Conservation (phyloP, 2,329 filamentous ascomycete genomes). For the Graphilbum ipis-grandicollis region DNA sequence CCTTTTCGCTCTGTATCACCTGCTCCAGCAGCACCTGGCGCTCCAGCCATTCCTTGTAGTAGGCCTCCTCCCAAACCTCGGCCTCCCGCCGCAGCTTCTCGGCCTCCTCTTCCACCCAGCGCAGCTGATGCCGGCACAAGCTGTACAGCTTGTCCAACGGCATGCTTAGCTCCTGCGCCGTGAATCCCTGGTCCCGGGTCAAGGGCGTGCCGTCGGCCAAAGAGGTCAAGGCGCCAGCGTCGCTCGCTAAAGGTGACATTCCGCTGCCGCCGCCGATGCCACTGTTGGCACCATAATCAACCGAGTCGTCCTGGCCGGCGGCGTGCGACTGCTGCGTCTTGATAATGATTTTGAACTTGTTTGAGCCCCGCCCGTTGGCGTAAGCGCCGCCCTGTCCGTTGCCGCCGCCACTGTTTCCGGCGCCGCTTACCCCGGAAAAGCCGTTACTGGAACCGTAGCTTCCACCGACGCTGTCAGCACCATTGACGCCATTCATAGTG, state of each 20-base stretch:
- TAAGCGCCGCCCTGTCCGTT: not conserved
- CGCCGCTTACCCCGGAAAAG: not conserved
- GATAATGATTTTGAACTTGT: slow-evolving; percentile 45
- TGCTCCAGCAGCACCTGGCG: slow-evolving; percentile 69
- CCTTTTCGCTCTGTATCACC: slow-evolving; percentile 46
- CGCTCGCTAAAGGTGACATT: too few species aligned
- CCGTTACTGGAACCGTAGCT: too few species aligned
- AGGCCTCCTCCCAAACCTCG: slow-evolving; percentile 45
- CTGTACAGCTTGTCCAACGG: slow-evolving; percentile 42
- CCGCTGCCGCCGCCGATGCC: slow-evolving; percentile 25
- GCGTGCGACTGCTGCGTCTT: slow-evolving; percentile 41
- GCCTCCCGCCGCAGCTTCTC: slow-evolving; percentile 47
- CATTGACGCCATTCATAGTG: slow-evolving; percentile 19
- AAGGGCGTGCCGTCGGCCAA: slow-evolving; percentile 27
- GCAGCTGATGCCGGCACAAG: slow-evolving; percentile 52
- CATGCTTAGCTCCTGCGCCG: slow-evolving; percentile 43
- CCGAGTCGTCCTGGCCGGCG: slow-evolving; percentile 34
- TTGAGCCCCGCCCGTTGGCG: slow-evolving; percentile 14
- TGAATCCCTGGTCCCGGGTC: slow-evolving; percentile 44
- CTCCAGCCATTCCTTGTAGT: slow-evolving; percentile 58
- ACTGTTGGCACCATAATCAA: slow-evolving; percentile 19
- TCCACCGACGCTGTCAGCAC: slow-evolving; percentile 8
- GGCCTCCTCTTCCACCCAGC: slow-evolving; percentile 53
- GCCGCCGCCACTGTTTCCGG: not conserved
- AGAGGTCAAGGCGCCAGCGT: too few species aligned